Percentiles rank a stretch among this genome's conserved stretches.
These are phyloP conservation scores for Phaseolus coccineus DNA, from an alignment of 331 rosid species.

Conservation along the genomic window DNA sequence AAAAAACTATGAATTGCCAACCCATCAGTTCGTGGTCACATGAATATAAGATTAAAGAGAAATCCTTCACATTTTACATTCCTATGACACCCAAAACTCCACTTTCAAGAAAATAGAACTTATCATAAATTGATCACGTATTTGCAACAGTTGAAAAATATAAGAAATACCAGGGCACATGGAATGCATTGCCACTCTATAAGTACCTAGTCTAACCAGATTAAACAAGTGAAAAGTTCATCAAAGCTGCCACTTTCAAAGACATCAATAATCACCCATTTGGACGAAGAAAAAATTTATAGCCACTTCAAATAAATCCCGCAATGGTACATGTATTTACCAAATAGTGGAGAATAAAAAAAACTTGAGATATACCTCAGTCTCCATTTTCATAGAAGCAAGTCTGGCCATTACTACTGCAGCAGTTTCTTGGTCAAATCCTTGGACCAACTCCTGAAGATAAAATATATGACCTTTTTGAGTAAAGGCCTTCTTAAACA, in stretches of 20 bases:
- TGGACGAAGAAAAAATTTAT: conserved; percentile 15
- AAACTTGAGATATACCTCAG: conserved; percentile 64
- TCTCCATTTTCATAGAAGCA: conserved; percentile 91
- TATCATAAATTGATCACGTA: not conserved
- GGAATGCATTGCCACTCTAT: not conserved
- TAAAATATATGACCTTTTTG: conserved; percentile 14
- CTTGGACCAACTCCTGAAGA: conserved; percentile 81
- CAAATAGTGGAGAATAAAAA: conserved; percentile 28
- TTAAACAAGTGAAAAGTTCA: not conserved
- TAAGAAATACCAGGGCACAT: not conserved
- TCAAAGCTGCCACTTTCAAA: not conserved
- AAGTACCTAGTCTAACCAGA: not conserved
- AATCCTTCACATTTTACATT: not conserved
- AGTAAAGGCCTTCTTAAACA: conserved; percentile 36
- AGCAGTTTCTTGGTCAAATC: conserved; percentile 97
- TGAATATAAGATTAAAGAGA: not conserved
- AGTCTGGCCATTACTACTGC: conserved; percentile 93
- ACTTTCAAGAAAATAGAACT: not conserved
- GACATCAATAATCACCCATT: not conserved
- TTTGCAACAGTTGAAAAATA: not conserved
- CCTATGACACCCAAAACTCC: not conserved
- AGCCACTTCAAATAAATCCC: conserved; percentile 28
- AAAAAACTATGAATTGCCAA: not conserved
- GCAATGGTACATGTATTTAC: not conserved
- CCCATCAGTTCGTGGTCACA: not conserved